Base-by-base conservation (phyloP, 202 grass and related monocot genomes). In the Musa balbisiana region DNA sequence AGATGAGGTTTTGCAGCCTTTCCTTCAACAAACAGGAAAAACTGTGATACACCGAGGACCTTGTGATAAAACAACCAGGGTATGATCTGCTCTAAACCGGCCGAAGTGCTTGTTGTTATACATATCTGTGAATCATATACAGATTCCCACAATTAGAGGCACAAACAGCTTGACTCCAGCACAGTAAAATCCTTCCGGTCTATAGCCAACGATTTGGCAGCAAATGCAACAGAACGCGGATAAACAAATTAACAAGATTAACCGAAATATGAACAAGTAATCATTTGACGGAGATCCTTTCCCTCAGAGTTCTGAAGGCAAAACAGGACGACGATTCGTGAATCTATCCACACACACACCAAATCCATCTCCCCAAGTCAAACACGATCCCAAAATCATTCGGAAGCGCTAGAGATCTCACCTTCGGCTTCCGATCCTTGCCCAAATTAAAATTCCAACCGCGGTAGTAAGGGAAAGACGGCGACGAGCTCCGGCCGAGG, bases 11-110 rank as follows among this genome's bases (percentile, higher is more conserved):
- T 97, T 43, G 90, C 94, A 73, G 90, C 94, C 80, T 51, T 97
- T 9, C 93, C 93, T 80, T 97, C 94, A 16, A 97, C 94, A 54
- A 97, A 97, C 33, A 97, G 90, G 11, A 97, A 84, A 68, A 97
- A 97, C 50, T 97, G 90, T 24, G 82, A 51, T 27, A 97, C 84
- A 79, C 94, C 94, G 26, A 93, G 73, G 65, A 93, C 88, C 80
- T 91, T 97, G 88, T 97, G 90, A 83, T 97, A 97, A 79, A 82
- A 97, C 84, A 97, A 81, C 90, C 94, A 93, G 2, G 90, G 90
- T n/a, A 97, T 80, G 74, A 97, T 93, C 90, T 97, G 94, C 62
- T 97, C 90, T 60, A 97, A 84, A 62, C 90, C 83, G 1, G 90
- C 90, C 19, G 94, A 93, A 81, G 94, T 97, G 82, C 84, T 97